Percentiles rank a stretch among this genome's conserved stretches.
Conservation (phyloP, 1,284 basidiomycete species). For the Microbotryum lychnidis-dioicae region DNA sequence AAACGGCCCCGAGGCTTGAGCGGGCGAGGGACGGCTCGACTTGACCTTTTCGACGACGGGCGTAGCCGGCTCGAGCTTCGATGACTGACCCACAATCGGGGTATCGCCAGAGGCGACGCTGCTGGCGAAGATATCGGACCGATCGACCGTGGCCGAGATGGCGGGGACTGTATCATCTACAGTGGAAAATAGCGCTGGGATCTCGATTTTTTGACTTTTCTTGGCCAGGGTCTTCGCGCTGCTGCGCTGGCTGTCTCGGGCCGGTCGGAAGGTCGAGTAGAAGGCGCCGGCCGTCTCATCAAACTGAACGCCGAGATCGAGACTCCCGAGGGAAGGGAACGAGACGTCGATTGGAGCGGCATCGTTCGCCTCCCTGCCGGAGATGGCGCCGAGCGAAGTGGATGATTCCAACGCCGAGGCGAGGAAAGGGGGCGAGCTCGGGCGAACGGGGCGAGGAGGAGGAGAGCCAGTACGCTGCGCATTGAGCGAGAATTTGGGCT, state of each 20-base stretch:
- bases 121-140: neutral
- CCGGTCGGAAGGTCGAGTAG: constrained; percentile 12
- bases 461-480: too few species aligned
- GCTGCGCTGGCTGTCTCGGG: too few species aligned
- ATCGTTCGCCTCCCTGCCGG: neutral
- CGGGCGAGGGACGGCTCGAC: neutral
- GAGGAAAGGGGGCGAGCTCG: too few species aligned
- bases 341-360: neutral
- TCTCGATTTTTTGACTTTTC: neutral
- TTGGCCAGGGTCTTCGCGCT: neutral
- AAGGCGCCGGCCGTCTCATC: neutral
- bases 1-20: neutral
- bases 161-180: neutral
- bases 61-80: neutral
- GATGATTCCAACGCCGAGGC: too few species aligned
- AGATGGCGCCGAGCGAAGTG: too few species aligned
- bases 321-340: neutral
- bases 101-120: constrained; percentile 9
- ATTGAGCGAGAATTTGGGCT: neutral
- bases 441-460: too few species aligned
- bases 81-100: neutral
- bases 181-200: neutral
- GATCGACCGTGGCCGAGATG: neutral
- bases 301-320: constrained; percentile 23
- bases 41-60: neutral